A percentile compares a stretch with the other conserved stretches of the same genome.
Conservation (phyloP, 148 eudicot genomes). For the Dysphania ambrosioides region DNA sequence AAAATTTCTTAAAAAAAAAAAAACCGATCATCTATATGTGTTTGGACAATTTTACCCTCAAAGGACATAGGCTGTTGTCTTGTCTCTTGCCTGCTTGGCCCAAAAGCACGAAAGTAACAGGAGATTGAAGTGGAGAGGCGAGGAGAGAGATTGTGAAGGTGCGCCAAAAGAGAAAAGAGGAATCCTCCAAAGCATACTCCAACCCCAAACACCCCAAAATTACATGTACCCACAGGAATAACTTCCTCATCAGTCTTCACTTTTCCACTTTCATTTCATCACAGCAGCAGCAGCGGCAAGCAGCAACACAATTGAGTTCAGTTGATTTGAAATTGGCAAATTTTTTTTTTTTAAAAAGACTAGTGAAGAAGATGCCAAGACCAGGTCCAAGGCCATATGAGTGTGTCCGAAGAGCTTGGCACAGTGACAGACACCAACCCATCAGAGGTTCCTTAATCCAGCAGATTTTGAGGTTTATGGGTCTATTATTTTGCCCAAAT, state of each 20-base stretch:
- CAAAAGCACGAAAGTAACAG: conserved; percentile 32
- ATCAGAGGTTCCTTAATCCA: conserved; percentile 78
- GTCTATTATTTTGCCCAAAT: neutral
- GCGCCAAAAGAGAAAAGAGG: conserved; percentile 16
- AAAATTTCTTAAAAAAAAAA: too few species aligned
- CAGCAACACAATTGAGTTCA: neutral
- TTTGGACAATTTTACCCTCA: conserved; percentile 11
- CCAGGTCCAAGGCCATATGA: conserved; percentile 97
- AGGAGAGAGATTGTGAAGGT: conserved; percentile 15
- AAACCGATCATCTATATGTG: too few species aligned
- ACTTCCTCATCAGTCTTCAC: conserved; percentile 27
- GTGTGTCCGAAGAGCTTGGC: conserved; percentile 97
- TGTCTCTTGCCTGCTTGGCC: conserved; percentile 33
- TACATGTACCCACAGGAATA: conserved; percentile 36
- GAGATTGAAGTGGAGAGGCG: conserved; percentile 24
- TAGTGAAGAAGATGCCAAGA: conserved; percentile 61
- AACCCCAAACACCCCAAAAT: too few species aligned
- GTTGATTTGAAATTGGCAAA: too few species aligned
- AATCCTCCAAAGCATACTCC: too few species aligned
- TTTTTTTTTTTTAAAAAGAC: neutral
- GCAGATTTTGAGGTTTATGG: conserved; percentile 67
- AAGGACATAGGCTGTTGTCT: too few species aligned
- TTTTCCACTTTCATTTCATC: conserved; percentile 15
- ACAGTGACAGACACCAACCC: conserved; percentile 89
- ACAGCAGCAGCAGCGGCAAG: neutral